Conservation (phyloP, 2,329 filamentous ascomycete genomes). For the Colletotrichum sp. region DNA sequence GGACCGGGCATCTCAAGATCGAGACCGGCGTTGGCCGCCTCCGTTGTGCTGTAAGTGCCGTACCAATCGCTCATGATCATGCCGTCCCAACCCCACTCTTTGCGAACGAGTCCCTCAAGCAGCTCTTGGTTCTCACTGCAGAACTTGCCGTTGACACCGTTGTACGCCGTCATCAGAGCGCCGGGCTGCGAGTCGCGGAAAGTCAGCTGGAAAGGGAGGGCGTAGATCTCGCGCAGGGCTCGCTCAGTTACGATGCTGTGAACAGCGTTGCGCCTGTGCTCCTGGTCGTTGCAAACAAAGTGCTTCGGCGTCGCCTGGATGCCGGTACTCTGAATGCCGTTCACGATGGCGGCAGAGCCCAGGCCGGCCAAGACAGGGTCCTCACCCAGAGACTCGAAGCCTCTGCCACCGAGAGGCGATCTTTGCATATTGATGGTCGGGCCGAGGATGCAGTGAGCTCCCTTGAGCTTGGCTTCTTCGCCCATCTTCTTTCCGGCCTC, state of each 20-base stretch:
- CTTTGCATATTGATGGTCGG: constrained; percentile 70
- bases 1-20: constrained; percentile 68
- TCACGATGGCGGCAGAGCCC: constrained; percentile 57
- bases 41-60: constrained; percentile 60
- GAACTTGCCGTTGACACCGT: constrained; percentile 61
- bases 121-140: constrained; percentile 59
- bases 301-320: constrained; percentile 65
- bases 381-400: constrained; percentile 64
- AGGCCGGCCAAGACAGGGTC: constrained; percentile 63
- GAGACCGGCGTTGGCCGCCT: constrained; percentile 55
- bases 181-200: constrained; percentile 56
- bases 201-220: constrained; percentile 62
- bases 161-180: constrained; percentile 65
- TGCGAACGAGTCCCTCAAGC: constrained; percentile 55
- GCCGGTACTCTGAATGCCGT: constrained; percentile 61
- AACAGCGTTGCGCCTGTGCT: constrained; percentile 61
- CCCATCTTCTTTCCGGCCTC: constrained; percentile 57
- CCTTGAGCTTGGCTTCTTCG: constrained; percentile 59
- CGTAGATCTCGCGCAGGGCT: constrained; percentile 63
- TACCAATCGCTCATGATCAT: constrained; percentile 67
- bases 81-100: constrained; percentile 64
- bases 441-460: constrained; percentile 62
- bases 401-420: constrained; percentile 63
- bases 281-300: constrained; percentile 67
- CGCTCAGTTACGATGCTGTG: constrained; percentile 60